Conservation (phyloP, 106 monocot genomes). For the Ottelia alismoides region DNA sequence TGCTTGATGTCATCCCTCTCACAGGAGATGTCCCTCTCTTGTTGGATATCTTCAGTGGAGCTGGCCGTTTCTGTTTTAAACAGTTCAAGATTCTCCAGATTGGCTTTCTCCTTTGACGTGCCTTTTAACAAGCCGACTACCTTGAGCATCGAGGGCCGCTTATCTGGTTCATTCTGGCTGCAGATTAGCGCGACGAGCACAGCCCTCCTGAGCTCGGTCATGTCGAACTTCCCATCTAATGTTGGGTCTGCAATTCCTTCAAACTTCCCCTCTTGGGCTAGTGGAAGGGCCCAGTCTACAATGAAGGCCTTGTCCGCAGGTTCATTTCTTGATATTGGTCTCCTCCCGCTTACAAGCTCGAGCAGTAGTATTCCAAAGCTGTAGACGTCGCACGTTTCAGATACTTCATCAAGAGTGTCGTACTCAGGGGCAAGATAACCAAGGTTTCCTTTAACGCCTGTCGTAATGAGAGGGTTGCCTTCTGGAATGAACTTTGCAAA, state of each 20-base stretch:
- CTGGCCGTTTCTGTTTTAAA: constrained; percentile 1
- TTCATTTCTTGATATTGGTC: constrained; percentile 28
- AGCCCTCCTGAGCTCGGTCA: constrained; percentile 28
- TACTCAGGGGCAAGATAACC: constrained; percentile 62
- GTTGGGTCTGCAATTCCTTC: constrained; percentile 32
- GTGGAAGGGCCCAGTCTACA: constrained; percentile 48
- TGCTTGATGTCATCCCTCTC: constrained; percentile 3
- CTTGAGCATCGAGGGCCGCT: constrained; percentile 32
- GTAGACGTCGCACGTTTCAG: constrained; percentile 57
- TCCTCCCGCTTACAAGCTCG: constrained; percentile 48
- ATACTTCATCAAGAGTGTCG: constrained; percentile 40
- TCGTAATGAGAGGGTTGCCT: constrained; percentile 44
- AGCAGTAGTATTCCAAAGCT: constrained; percentile 52
- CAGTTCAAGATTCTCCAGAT: constrained; percentile 12
- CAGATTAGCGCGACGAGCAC: constrained; percentile 43
- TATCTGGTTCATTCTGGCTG: constrained; percentile 24
- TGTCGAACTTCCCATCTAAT: constrained; percentile 21
- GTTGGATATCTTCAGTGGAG: not conserved
- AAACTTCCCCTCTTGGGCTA: constrained; percentile 30
- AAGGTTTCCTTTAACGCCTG: constrained; percentile 38
- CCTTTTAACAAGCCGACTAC: constrained; percentile 15
- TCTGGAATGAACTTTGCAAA: constrained; percentile 59
- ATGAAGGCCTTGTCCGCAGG: constrained; percentile 13
- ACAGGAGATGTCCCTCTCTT: constrained; percentile 1
- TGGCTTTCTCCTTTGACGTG: constrained; percentile 10